Evolutionary conservation across 305 asterid genomes (phyloP), one percentile per base, ranked within the genome.

Genomic region (Solanum hybrid): DNA sequence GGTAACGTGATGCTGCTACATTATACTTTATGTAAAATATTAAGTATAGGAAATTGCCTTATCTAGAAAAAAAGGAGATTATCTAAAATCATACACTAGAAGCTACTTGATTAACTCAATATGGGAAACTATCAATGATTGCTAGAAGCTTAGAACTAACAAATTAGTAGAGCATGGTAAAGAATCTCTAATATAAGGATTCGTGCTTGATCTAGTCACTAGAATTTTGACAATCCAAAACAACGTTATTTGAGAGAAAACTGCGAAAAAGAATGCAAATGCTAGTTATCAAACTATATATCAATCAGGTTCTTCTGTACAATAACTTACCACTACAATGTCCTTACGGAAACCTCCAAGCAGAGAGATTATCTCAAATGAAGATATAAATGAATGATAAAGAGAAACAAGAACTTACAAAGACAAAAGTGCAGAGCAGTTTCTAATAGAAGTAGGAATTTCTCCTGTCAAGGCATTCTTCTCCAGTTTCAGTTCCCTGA

Each of bases 401-500:
- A 72, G 75, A 75, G 20, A 73, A 72, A n/a, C 80, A 71, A 91
- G 72, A 89, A 93, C 99, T 96, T 94, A 97, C 99, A 96, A 90
- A 36, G 94, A 90, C 37, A 88, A 79, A 31, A 97, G 95, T 20
- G 93, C 79, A 29, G 93, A 89, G 90, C 98, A 95, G 87, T 94
- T 92, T 91, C 93, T 94, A 22, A 97, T 93, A 34, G 98, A 93
- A 36, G 73, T 66, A 56, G 99, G 98, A 91, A 97, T 94, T 88
- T 86, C 89, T 69, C 99, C 99, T 3, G 66, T 90, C 89, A 96
- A 90, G 6, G 91, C 88, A 87, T 96, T 97, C 89, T 92, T 94
- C 80, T 92, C 95, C 42, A 96, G 93, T 87, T 92, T 93, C 88
- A 97, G 90, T 91, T 94, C 96, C 91, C 92, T 92, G 76, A 97